Base-by-base conservation (phyloP, 1,284 basidiomycete species). In the Ustilago shanxiensis region DNA sequence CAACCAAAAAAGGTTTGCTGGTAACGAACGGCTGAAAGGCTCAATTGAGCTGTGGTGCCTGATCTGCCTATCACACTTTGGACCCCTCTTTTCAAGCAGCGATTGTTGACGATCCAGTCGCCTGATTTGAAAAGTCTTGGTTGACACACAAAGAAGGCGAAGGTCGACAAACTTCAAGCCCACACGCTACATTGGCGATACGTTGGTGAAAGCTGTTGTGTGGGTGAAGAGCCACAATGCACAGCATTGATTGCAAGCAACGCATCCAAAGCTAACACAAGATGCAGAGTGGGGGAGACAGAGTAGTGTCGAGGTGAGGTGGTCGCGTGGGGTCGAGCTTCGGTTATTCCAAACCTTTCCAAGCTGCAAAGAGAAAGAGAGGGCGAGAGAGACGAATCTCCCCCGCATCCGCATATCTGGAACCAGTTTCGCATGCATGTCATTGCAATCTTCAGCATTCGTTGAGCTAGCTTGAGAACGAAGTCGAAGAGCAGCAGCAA, bases 251-350 rank as follows among this genome's bases (percentile, higher is more conserved):
- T n/a, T n/a, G n/a, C n/a, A n/a, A n/a, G n/a, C n/a, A n/a, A n/a
- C n/a, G n/a, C n/a, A n/a, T n/a, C n/a, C n/a, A 44, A 11, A 33
- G 11, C 31, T 33, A 33, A 33, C n/a, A n/a, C n/a, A 11, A 33
- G 31, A 33, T 33, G 31, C 11, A 33, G 31, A 33, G 31, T 33
- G 31, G 31, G 11, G 31, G 31, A 33, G 11, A 33, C 31, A 33
- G 31, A 33, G 31, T 18, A 45, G 16, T 6, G 9, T 22, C 44
- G 18, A n/a, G 20, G 9, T 18, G 26, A 49, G 9, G 22, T 24
- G 47, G 47, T 49, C 47, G 47, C 47, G 47, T 49, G 47, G 47
- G n/a, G n/a, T 14, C 22, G 22, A 28, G n/a, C 18, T 49, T 39
- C 18, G 37, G 37, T 39, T 39, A 16, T 39, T 39, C 37, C 37